Evolutionary conservation across 2,329 filamentous ascomycete species (phyloP), one percentile per base, ranked within the genome.

Genomic region (Xylariomycetidae sp.): DNA sequence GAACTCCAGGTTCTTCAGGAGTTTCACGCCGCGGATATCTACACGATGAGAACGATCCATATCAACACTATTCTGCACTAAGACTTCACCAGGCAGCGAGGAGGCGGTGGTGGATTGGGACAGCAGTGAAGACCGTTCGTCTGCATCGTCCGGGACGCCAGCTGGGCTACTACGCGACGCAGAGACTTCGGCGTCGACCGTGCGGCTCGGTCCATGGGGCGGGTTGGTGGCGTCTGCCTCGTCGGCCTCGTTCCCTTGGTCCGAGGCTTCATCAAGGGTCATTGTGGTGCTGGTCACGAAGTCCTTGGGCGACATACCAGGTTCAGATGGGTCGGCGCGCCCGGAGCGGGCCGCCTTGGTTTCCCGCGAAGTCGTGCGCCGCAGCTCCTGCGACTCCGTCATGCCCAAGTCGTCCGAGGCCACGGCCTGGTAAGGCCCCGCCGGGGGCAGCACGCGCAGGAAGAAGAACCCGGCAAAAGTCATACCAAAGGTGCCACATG

Each of bases 21-120:
- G 70, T 12, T 74, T 72, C 53, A 87, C 67, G 44, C 92, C 92
- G 56, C 90, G 85, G 54, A 96, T 83, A 78, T 96, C 92, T 86
- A 85, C 62, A 71, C 80, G 79, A 63, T 82, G 82, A 69, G 79
- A 82, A 68, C 79, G 76, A 69, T 79, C 70, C 61, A 78, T 70
- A 74, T 82, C 75, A 74, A 82, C 70, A 69, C 68, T 74, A 61
- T 65, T 73, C 64, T 68, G 65, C 48, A 72, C 60, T 53, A 70
- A 62, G 31, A 71, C 59, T 47, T 74, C 68, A 44, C 65, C 67
- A 24, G 65, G 61, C 38, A 68, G 54, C 34, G 67, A 71, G 23
- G 52, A 56, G 32, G 64, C 63, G 35, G 74, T 71, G 43, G 68
- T 64, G 45, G 65, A 69, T 54, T 68, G 75, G 49, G 84, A 85